Base-by-base conservation (phyloP, 148 eudicot genomes). In the Cornus florida region DNA sequence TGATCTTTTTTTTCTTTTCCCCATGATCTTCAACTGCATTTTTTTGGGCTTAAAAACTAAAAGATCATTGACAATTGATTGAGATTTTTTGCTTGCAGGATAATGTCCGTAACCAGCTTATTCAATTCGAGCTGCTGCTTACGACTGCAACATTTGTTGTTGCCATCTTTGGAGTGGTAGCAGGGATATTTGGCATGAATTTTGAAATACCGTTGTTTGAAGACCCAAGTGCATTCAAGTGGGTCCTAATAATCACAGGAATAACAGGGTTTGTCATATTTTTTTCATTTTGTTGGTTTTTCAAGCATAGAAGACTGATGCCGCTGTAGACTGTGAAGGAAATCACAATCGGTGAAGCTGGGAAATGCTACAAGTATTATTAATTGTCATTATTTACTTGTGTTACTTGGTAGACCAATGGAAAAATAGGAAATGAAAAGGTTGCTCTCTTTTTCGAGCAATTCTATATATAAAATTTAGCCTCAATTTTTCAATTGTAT, bases 131-230 rank as follows among this genome's bases (percentile, higher is more conserved):
- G 87, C 87, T 97, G 90, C 69, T 97, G 17, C 84, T 97, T 12
- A 97, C 99, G 20, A 94, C 98, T 32, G 99, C 97, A 50, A 93
- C 98, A 33, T 97, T 97, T 74, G 98, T 94, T 1, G 97, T 97
- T 7, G 97, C 99, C 75, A 94, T 97, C 62, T 94, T 92, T 65
- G 99, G 98, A 8, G 97, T 97, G 65, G 95, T 97, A 74, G 97
- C 98, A 0, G 99, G 98, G 19, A 82, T 97, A 33, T 97, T 97
- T 81, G 99, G 99, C 68, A 97, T 97, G 99, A 97, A 97, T 74
- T 94, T 97, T 35, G 78, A 80, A n/a, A 87, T 94, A 77, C 70
- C 91, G 16, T 75, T 97, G 80, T 94, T 97, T 71, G 85, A 91
- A 35, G 48, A 90, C 48, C 84, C 88, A 7, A 75, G 82, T 53